Evolutionary conservation across 768 basidiomycete species (phyloP).

Genomic region (Stropharia rugosoannulata): DNA sequence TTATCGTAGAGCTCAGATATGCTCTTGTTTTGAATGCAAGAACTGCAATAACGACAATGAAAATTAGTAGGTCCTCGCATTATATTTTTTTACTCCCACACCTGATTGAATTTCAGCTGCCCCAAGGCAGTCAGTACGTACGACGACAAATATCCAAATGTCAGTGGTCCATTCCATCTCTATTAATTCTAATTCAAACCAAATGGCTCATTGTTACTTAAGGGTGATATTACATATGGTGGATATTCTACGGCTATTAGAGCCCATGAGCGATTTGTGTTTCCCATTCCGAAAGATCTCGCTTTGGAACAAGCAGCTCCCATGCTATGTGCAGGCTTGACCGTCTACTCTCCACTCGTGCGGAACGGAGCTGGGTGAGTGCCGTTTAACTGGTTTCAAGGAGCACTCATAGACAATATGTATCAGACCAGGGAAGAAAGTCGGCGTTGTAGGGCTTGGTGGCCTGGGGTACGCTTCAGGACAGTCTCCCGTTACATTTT

Average conservation of each 20-base stretch:
- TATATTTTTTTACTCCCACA: neutral
- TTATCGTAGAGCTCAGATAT: conserved; percentile 39
- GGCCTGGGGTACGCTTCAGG: conserved; percentile 44
- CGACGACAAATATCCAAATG: conserved; percentile 38
- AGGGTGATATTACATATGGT: conserved; percentile 37
- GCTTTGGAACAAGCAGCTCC: conserved; percentile 55
- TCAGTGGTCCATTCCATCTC: conserved; percentile 4
- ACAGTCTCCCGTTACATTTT: neutral
- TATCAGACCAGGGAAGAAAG: conserved; percentile 56
- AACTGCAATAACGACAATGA: conserved; percentile 53
- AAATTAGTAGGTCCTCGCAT: conserved; percentile 39
- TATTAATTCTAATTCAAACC: neutral
- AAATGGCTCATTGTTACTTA: neutral
- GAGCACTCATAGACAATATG: neutral
- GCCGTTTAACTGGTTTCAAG: neutral
- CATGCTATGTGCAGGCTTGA: conserved; percentile 64
- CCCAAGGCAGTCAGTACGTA: conserved; percentile 39
- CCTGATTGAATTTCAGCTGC: conserved; percentile 30
- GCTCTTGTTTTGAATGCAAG: conserved; percentile 47
- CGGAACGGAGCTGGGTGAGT: conserved; percentile 43
- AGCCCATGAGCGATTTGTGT: conserved; percentile 53
- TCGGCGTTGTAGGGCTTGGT: conserved; percentile 67
- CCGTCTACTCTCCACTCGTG: conserved; percentile 59
- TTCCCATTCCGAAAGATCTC: conserved; percentile 56
- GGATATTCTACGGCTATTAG: conserved; percentile 51